Evolutionary conservation across 2,329 filamentous ascomycete species (phyloP).

Genomic region (Coniochaeta sp.): DNA sequence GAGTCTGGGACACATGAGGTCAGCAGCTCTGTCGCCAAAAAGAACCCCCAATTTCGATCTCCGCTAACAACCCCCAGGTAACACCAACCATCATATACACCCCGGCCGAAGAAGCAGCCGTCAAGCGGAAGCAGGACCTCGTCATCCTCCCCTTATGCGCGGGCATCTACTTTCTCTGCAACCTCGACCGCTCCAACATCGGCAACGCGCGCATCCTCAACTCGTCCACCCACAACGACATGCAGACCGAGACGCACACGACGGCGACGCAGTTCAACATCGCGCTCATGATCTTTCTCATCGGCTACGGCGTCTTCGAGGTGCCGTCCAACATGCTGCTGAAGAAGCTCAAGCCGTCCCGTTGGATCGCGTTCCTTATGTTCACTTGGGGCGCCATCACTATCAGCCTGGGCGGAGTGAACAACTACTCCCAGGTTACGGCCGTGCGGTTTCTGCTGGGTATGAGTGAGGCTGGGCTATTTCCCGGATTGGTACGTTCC

Average conservation of each 20-base stretch:
- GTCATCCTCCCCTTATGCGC: constrained; percentile 58
- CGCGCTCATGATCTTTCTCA: constrained; percentile 53
- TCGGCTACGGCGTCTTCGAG: constrained; percentile 54
- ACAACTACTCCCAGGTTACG: constrained; percentile 56
- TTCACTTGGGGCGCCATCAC: too few species aligned
- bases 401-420: constrained; percentile 58
- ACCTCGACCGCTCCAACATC: constrained; percentile 63
- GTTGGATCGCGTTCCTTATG: constrained; percentile 62
- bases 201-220: constrained; percentile 64
- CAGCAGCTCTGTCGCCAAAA: too few species aligned
- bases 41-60: too few species aligned
- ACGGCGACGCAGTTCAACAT: constrained; percentile 53
- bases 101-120: constrained; percentile 27
- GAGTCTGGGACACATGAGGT: too few species aligned
- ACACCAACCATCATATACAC: not conserved
- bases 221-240: constrained; percentile 49
- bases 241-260: constrained; percentile 56
- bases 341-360: constrained; percentile 54
- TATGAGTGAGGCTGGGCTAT: constrained; percentile 63
- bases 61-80: too few species aligned
- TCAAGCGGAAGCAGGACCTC: constrained; percentile 51
- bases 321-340: constrained; percentile 61
- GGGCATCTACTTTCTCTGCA: constrained; percentile 59
- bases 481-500: constrained; percentile 45
- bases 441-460: constrained; percentile 63